Evolutionary conservation across 2,329 filamentous ascomycete species (phyloP), one percentile per base, ranked within the genome.

Genomic region (Pseudogymnoascus sp.): DNA sequence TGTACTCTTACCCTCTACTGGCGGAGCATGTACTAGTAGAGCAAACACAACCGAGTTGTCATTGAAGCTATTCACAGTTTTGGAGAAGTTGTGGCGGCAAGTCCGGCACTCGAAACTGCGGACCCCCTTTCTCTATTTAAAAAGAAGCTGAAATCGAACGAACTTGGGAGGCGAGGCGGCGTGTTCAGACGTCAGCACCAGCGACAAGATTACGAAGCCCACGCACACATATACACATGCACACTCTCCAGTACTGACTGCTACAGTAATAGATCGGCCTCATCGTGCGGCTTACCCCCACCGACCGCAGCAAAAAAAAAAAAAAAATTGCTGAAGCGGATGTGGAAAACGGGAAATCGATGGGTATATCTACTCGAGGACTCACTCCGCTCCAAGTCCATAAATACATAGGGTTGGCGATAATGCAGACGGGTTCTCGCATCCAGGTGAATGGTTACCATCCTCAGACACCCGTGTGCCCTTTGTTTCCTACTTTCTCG

Each of bases 31-130:
- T 45, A 45, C 13, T 13, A 21, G 39, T 45, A 21, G 39, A 45
- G 39, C 15, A 45, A 45, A 45, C 39, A 45, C 39, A 45, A n/a
- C 39, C 39, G 39, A 45, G 39, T 45, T 45, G 39, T n/a, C 39
- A 45, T 45, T 45, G 39, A 45, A 45, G 39, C 39, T 45, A 45
- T 45, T 45, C 39, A 45, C 21, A 45, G 21, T 26, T 45, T 45
- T 45, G 39, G 7, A 45, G 21, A 26, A 26, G 9, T 5, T 15
- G 6, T 10, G 39, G 39, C 21, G 39, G 39, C 39, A 45, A 28
- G 39, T 45, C 3, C 3, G 39, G 15, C 1, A 26, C 39, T 45
- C 39, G 19, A n/a, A 26, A n/a, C 39, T 26, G 26, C 21, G 21
- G 10, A 45, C 21, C 39, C 12, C 39, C 13, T 45, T 45, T 26